Percentiles rank a stretch among this genome's conserved stretches.
These are phyloP conservation scores for Fennellomyces sp. DNA, from an alignment of 371 early-diverging fungal species.

Conservation along the genomic window DNA sequence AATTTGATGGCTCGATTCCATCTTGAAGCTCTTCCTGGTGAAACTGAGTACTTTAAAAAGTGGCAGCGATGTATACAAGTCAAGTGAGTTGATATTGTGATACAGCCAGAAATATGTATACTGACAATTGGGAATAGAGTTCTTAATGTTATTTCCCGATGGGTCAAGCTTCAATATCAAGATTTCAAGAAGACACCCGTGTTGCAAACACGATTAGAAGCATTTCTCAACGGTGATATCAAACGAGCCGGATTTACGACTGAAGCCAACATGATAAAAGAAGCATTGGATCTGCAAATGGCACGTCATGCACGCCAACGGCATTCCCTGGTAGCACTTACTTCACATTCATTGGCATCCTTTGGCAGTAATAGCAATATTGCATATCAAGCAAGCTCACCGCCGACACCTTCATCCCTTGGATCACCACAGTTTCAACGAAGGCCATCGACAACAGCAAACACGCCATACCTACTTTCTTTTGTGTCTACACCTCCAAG, in stretches of 20 bases:
- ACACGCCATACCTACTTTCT: conserved; percentile 28
- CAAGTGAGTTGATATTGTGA: conserved; percentile 52
- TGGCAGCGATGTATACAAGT: conserved; percentile 69
- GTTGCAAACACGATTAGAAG: conserved; percentile 36
- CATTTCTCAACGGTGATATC: conserved; percentile 36
- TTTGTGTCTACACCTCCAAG: conserved; percentile 32
- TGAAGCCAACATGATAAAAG: conserved; percentile 35
- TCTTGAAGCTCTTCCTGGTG: conserved; percentile 56
- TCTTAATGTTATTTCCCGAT: conserved; percentile 62
- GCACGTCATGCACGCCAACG: conserved; percentile 17
- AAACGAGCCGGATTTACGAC: conserved; percentile 32
- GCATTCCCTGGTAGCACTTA: conserved; percentile 26
- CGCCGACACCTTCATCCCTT: conserved; percentile 14
- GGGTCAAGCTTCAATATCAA: conserved; percentile 69
- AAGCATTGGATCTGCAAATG: conserved; percentile 32
- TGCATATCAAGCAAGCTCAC: neutral
- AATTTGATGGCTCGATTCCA: conserved; percentile 62
- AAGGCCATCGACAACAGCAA: conserved; percentile 25
- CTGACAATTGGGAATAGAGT: conserved; percentile 40
- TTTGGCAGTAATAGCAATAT: conserved; percentile 5
- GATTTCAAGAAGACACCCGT: conserved; percentile 55
- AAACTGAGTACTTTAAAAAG: conserved; percentile 54
- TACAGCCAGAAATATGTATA: neutral
- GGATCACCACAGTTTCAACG: conserved; percentile 8
- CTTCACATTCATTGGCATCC: conserved; percentile 20